Evolutionary conservation across 306 rosid species (phyloP).

Genomic region (barrel medic (Medicago truncatula)): MtrunA17r5.0-ANR NC_053046.1:19925001-19925500

Average conservation of each 20-base stretch:
- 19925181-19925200: slow-evolving; percentile 25
- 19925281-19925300: slow-evolving; percentile 30
- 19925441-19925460: slow-evolving; percentile 64
- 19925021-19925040: too few relatives aligned
- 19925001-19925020: too few relatives aligned
- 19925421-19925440: slow-evolving; percentile 96
- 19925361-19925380: slow-evolving; percentile 48
- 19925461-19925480: slow-evolving; percentile 83
- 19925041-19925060: too few relatives aligned
- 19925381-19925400: slow-evolving; percentile 54
- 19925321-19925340: slow-evolving; percentile 42
- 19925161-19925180: slow-evolving; percentile 7
- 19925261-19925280: slow-evolving; percentile 30
- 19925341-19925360: slow-evolving; percentile 45
- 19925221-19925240: slow-evolving; percentile 18
- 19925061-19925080: too few relatives aligned
- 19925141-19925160: neutral
- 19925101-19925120: neutral
- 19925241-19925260: slow-evolving; percentile 11
- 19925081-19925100: too few relatives aligned
- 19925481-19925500: slow-evolving; percentile 89
- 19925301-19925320: slow-evolving; percentile 56
- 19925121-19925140: neutral
- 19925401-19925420: slow-evolving; percentile 93
- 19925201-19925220: slow-evolving; percentile 37